Evolutionary conservation across 1,284 basidiomycete species (phyloP).

Genomic region (Amylostereum chailletii): DNA sequence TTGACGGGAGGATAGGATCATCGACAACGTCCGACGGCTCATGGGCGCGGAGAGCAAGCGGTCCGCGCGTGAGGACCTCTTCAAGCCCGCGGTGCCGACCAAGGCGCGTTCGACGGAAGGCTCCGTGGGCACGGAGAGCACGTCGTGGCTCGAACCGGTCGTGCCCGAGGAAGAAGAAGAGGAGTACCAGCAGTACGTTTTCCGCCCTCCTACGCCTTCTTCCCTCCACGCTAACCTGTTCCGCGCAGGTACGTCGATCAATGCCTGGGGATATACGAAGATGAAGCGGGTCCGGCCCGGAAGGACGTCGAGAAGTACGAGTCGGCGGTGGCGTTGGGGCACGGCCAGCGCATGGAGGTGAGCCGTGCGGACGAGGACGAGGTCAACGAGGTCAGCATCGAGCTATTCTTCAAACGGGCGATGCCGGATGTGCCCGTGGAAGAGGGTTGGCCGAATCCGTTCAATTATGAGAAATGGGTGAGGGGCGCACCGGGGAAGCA

Average conservation of each 20-base stretch:
- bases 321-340: neutral
- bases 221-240: neutral
- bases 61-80: conserved; percentile 26
- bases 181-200: conserved; percentile 72
- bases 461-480: conserved; percentile 30
- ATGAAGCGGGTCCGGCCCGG: conserved; percentile 21
- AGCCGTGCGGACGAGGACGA: conserved; percentile 16
- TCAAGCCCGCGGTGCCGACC: neutral
- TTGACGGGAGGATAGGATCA: conserved; percentile 35
- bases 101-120: conserved; percentile 10
- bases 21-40: conserved; percentile 68
- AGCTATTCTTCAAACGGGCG: conserved; percentile 12
- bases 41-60: conserved; percentile 30
- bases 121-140: conserved; percentile 58
- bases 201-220: conserved; percentile 1
- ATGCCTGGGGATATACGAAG: conserved; percentile 53
- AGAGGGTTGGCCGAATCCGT: conserved; percentile 24
- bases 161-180: conserved; percentile 57
- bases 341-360: conserved; percentile 22
- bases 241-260: conserved; percentile 62
- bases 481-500: neutral
- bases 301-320: conserved; percentile 8
- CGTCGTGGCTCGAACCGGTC: conserved; percentile 54
- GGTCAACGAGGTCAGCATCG: neutral
- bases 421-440: conserved; percentile 24